Evolutionary conservation across 768 basidiomycete species (phyloP), one percentile per base, ranked within the genome.

Genomic region (Phaffia australis): DNA sequence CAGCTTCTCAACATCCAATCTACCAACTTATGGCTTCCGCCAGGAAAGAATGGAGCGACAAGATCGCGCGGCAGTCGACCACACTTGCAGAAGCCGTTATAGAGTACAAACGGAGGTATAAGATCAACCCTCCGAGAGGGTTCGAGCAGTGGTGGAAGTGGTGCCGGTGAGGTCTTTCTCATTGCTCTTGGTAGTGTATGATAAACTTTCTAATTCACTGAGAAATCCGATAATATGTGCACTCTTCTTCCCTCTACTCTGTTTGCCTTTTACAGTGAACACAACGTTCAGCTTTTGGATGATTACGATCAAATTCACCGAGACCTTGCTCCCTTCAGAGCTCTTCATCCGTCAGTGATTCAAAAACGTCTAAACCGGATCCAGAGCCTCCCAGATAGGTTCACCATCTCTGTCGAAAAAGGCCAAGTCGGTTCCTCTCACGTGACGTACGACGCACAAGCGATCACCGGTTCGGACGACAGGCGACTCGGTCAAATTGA

Each of bases 61-160:
- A 75, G 71, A 60, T 69, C 19, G 59, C 52, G 0, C 51, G 63
- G 60, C 74, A 75, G 70, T 69, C 66, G 42, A 69, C 60, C 66
- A 73, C 74, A 18, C 68, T 75, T 42, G 58, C 59, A 21, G 69
- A 71, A 23, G 74, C 73, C 0, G 72, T 74, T 7, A 54, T 50
- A 30, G 74, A 75, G 70, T 75, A 75, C 66, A 69, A 66, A 64
- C 66, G 70, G 56, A 65, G 74, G 42, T 71, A 73, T 57, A 51
- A 63, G 23, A 70, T 70, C 2, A 58, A 54, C 11, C 74, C 74
- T 16, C 74, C 74, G 15, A 72, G 71, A 58, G 74, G 73, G 23
- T 75, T 75, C 60, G 74, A 75, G 66, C 71, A 72, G 68, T 75
- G 74, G 74, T 75, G 74, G 74, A 59, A 55, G 29, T 73, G 70